Evolutionary conservation across 331 rosid species (phyloP).

Genomic region (Spiraea crenata): DNA sequence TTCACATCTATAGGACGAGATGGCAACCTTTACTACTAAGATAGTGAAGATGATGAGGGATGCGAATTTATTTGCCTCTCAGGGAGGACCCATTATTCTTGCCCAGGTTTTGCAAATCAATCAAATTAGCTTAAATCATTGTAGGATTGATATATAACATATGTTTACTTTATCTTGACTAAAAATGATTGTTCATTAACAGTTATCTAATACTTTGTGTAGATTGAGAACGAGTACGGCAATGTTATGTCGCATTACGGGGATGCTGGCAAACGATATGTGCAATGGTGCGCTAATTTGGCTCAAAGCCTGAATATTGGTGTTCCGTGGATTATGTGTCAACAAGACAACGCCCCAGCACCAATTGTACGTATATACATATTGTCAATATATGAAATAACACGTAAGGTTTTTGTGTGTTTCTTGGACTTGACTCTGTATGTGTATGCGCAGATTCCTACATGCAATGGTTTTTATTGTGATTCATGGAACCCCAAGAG

Average conservation of each 20-base stretch:
- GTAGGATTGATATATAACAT: too few species aligned
- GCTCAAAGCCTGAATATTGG: constrained; percentile 32
- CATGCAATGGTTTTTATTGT: constrained; percentile 35
- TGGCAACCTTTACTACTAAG: constrained; percentile 26
- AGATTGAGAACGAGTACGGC: constrained; percentile 50
- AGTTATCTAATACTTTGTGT: not conserved
- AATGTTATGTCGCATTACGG: constrained; percentile 31
- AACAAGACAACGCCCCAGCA: constrained; percentile 26
- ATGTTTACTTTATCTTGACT: too few species aligned
- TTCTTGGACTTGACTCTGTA: too few species aligned
- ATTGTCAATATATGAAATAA: too few species aligned
- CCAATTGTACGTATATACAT: constrained; percentile 28
- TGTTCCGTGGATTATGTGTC: not conserved
- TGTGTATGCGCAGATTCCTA: constrained; percentile 13
- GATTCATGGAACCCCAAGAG: constrained; percentile 20
- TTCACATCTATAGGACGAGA: constrained; percentile 21
- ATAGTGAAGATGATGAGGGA: constrained; percentile 36
- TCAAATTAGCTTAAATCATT: not conserved
- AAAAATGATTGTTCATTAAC: too few species aligned
- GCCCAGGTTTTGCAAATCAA: constrained; percentile 26
- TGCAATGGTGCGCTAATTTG: constrained; percentile 37
- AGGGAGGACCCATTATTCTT: constrained; percentile 47
- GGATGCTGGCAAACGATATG: constrained; percentile 23
- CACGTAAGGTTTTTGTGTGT: too few species aligned
- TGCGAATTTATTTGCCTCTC: constrained; percentile 40